These are phyloP conservation scores for Globisporangium paroecandrum DNA, from an alignment of 352 stramenopile species.

Conservation along the genomic window DNA sequence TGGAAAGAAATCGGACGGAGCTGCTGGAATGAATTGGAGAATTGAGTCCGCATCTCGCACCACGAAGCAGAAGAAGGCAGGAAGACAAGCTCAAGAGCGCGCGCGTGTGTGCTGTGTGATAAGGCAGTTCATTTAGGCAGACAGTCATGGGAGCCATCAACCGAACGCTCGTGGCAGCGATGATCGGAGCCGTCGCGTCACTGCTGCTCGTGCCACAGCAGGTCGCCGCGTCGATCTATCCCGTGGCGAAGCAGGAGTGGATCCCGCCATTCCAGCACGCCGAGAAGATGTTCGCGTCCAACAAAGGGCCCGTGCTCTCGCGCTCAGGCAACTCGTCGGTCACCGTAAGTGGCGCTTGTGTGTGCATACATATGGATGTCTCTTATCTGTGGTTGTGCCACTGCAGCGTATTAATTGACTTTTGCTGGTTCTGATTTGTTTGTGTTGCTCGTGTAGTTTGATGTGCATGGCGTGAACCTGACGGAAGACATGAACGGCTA, in stretches of 20 bases:
- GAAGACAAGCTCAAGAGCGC: background rate
- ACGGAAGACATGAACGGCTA: conserved; percentile 61
- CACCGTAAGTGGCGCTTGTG: conserved; percentile 27
- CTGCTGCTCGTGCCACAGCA: background rate
- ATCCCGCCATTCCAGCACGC: conserved; percentile 78
- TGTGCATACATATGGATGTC: background rate
- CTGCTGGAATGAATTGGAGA: conserved; percentile 1
- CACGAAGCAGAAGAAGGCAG: background rate
- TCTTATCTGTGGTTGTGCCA: background rate
- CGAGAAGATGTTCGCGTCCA: conserved; percentile 82
- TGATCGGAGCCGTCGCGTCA: background rate
- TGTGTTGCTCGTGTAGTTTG: conserved; percentile 28
- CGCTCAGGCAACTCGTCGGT: conserved; percentile 61
- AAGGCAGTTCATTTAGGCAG: background rate
- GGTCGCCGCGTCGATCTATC: conserved; percentile 59
- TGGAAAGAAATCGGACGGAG: conserved; percentile 1
- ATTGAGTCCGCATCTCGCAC: background rate
- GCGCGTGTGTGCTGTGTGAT: background rate
- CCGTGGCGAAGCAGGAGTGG: conserved; percentile 65
- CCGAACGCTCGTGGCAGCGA: background rate
- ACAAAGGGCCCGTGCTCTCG: conserved; percentile 67
- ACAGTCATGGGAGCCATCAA: conserved; percentile 3
- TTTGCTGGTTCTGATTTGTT: background rate
- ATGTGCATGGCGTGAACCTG: conserved; percentile 70
- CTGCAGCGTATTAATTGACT: background rate